Evolutionary conservation across 202 grass and related monocot species (phyloP).

Genomic region (Zizania palustris): DNA sequence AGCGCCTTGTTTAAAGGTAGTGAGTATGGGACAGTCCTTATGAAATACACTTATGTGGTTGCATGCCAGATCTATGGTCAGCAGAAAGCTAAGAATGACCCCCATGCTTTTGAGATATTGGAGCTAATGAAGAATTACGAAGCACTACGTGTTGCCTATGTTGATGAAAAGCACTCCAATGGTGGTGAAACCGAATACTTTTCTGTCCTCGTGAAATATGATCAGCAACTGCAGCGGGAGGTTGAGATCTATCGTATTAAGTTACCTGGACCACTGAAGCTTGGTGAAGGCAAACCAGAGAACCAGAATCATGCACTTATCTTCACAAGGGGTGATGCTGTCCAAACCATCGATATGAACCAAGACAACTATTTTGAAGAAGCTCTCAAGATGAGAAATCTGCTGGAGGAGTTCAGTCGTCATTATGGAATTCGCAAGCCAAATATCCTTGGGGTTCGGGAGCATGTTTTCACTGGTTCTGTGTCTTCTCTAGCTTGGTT

Average conservation of each 20-base stretch:
- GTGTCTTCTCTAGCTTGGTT: constrained; percentile 97
- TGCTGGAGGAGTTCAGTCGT: constrained; percentile 81
- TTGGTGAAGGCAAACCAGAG: constrained; percentile 95
- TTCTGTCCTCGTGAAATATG: constrained; percentile 91
- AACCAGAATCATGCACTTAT: constrained; percentile 97
- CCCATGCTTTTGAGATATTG: constrained; percentile 82
- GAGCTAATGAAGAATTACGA: constrained; percentile 97
- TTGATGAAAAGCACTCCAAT: constrained; percentile 67
- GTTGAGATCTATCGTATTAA: constrained; percentile 88
- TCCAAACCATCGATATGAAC: constrained; percentile 99
- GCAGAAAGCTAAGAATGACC: constrained; percentile 89
- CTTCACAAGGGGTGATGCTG: constrained; percentile 94
- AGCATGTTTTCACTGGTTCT: constrained; percentile 96
- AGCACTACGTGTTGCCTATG: constrained; percentile 90
- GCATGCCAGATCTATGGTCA: constrained; percentile 96
- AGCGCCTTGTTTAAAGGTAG: constrained; percentile 89
- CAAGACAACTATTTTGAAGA: constrained; percentile 97
- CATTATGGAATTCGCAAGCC: constrained; percentile 85
- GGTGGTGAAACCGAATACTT: constrained; percentile 62
- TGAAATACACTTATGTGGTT: constrained; percentile 99
- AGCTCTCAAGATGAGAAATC: constrained; percentile 93
- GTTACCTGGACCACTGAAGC: constrained; percentile 79
- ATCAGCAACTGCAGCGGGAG: constrained; percentile 69
- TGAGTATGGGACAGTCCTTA: constrained; percentile 87
- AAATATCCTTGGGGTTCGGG: constrained; percentile 89